Conservation (phyloP, 83 land plant genomes). For the Thuja plicata region DNA sequence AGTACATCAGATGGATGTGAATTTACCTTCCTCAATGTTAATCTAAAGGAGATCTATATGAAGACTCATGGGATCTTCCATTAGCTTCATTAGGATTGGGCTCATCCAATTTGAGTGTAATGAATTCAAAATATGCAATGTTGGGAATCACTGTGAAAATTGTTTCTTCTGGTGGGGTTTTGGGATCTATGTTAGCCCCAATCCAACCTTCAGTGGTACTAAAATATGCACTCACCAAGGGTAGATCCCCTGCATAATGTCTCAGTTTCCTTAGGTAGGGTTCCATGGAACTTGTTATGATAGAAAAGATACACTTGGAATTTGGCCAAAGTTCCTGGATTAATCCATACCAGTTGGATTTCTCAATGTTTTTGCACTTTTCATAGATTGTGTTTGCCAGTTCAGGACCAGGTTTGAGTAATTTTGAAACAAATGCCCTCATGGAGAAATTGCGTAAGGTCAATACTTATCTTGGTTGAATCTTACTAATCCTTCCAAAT, state of each 20-base stretch:
- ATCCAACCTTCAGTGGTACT: slow-evolving; percentile 82
- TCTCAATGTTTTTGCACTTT: slow-evolving; percentile 34
- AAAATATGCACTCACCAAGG: slow-evolving; percentile 61
- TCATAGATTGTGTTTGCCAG: slow-evolving; percentile 40
- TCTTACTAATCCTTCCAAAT: no score
- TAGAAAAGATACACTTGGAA: slow-evolving; percentile 62
- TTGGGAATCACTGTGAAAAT: slow-evolving; percentile 65
- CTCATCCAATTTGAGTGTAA: slow-evolving; percentile 33
- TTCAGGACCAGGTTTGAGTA: slow-evolving; percentile 49
- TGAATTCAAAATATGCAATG: slow-evolving; percentile 72
- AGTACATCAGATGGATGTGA: not conserved
- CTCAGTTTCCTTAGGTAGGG: slow-evolving; percentile 57
- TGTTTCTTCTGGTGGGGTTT: slow-evolving; percentile 37
- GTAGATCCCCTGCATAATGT: slow-evolving; percentile 68
- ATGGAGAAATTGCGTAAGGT: no score
- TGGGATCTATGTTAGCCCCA: slow-evolving; percentile 59
- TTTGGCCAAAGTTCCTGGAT: slow-evolving; percentile 67
- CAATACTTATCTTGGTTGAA: no score
- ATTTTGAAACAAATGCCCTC: slow-evolving; percentile 40
- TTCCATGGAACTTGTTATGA: slow-evolving; percentile 86
- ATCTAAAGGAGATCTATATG: not conserved
- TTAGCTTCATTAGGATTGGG: not conserved
- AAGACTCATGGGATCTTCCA: no score
- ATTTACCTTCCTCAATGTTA: not conserved
- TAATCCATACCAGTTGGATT: slow-evolving; percentile 60